A percentile compares a stretch with the other conserved stretches of the same genome.
phyloP scores from a whole-genome alignment of 139 green algal species.

The Medakamo hakoo region DNA sequence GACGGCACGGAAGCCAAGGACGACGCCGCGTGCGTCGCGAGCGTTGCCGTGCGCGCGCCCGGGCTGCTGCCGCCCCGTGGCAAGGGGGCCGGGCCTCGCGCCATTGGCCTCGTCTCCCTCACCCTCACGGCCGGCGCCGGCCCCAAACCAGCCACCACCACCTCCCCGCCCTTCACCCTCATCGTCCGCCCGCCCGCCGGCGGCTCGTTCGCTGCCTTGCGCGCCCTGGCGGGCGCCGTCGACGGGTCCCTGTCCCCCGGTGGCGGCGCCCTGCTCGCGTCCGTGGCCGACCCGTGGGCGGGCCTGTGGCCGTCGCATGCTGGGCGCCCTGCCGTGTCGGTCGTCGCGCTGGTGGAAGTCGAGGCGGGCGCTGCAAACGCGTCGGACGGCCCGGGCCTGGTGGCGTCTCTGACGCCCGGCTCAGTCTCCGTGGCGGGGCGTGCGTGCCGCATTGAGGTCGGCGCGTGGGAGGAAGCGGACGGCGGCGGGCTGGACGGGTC shows the following conservation, averaged over 20 bases:
- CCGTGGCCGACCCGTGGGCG: background rate
- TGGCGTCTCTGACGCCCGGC: too few relatives aligned
- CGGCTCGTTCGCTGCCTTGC: background rate
- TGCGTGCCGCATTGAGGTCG: too few relatives aligned
- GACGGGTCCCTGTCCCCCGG: background rate
- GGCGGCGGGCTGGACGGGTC: too few relatives aligned
- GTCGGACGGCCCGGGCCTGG: too few relatives aligned
- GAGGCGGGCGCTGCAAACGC: too few relatives aligned
- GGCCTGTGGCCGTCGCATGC: background rate
- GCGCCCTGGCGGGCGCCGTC: background rate
- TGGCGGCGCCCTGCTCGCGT: background rate
- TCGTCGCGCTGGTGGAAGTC: too few relatives aligned
- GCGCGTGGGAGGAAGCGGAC: too few relatives aligned
- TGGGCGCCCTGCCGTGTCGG: too few relatives aligned
- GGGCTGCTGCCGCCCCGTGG: background rate
- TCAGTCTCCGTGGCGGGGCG: too few relatives aligned
- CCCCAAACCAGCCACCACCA: background rate
- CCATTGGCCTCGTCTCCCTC: background rate
- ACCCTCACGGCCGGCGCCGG: background rate
- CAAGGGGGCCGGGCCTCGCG: background rate
- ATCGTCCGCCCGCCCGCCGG: too few relatives aligned
- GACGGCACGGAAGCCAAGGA: too few relatives aligned
- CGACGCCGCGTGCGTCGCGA: background rate
- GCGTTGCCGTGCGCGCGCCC: background rate
- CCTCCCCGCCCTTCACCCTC: background rate